phyloP scores from a whole-genome alignment of 148 eudicot genomes.

The Vaccinium macrocarpon region DNA sequence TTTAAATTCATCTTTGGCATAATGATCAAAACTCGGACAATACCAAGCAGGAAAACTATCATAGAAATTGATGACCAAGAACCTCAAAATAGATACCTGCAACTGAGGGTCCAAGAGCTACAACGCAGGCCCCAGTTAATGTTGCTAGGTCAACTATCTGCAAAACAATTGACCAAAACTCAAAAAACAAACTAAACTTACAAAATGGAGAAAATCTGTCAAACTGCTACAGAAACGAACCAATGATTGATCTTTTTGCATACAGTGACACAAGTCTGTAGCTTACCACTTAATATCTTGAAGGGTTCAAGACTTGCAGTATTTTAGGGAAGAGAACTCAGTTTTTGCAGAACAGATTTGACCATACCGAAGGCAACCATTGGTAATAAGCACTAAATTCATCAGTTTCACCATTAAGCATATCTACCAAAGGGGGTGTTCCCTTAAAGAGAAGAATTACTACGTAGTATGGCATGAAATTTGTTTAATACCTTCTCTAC shows the following conservation, averaged over 20 bases:
- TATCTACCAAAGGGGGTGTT: neutral
- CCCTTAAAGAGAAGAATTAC: neutral
- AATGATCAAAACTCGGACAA: neutral
- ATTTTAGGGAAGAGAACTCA: neutral
- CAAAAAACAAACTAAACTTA: neutral
- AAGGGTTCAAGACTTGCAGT: no score
- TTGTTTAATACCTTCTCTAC: conserved; percentile 76
- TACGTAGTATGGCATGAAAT: neutral
- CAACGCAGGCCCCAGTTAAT: conserved; percentile 78
- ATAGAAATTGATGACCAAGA: conserved; percentile 1
- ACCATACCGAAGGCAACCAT: neutral
- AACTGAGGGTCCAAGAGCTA: conserved; percentile 91
- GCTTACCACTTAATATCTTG: neutral
- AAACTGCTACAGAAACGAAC: neutral
- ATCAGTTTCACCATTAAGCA: neutral
- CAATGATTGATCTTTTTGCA: neutral
- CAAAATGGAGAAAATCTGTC: neutral
- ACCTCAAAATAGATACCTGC: conserved; percentile 57
- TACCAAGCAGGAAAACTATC: neutral
- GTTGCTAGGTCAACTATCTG: conserved; percentile 97
- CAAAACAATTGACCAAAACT: conserved; percentile 17
- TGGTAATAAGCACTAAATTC: neutral
- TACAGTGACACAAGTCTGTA: neutral
- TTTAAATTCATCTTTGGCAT: neutral
- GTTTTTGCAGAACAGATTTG: neutral